Base-by-base conservation (phyloP, 2,329 filamentous ascomycete species). In the Fusarium hainanense region DNA sequence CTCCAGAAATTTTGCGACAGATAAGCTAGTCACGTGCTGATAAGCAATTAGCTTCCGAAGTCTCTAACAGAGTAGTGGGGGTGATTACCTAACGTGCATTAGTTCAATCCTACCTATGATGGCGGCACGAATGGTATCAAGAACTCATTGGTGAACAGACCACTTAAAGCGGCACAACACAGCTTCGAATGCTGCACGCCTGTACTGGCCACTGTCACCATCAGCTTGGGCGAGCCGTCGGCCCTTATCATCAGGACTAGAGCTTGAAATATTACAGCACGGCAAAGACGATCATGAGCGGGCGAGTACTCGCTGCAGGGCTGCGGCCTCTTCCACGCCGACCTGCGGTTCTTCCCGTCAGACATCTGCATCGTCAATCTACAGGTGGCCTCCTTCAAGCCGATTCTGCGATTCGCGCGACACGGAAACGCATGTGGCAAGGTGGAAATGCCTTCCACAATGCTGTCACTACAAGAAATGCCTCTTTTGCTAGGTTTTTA, bases 401-500 rank as follows among this genome's bases (percentile, higher is more conserved):
- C 70, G 88, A 93, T 81, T 85, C 87, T 66, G 84, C 87, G 73
- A 83, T 89, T 73, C 86, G 89, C 75, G 82, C 86, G 77, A 83
- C 88, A 76, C 82, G 87, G 78, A 84, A 86, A 58, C 88, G 90
- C 66, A 85, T 90, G 79, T 96, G 92, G 91, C 90, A 93, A n/a
- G 85, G 90, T 14, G 92, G 92, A 52, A 96, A 93, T 76, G 87
- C 90, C 23, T 93, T 97, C 73, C 94, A 97, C 80, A 97, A 97
- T 83, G 87, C 87, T 40, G 89, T 91, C 48, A 83, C 84, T 49
- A 84, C 86, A 12, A 85, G 89, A 59, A 91, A 90, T 78, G 88
- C 85, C 25, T 91, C 89, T 9, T 91, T 90, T 74, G 86, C 81
- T 44, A 84, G 89, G 50, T 84, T 90, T 64, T 83, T 99, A 32